Conservation (phyloP, 495 filamentous ascomycete species). For the Xylaria cubensis region DNA sequence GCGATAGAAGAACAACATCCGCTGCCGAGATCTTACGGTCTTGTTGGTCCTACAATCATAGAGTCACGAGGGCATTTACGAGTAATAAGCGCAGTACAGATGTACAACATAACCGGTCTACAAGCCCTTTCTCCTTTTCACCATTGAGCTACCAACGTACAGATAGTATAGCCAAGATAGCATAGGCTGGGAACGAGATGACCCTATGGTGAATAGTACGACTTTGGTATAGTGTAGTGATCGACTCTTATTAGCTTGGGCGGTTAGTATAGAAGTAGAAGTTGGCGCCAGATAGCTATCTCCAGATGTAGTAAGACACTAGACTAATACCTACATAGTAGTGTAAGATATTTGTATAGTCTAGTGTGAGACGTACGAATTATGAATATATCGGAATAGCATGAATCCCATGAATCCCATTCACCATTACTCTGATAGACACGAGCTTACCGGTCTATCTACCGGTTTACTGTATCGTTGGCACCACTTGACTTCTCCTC, state of each 20-base stretch:
- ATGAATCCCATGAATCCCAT: background rate
- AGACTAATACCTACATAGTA: too few relatives aligned
- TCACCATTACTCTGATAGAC: background rate
- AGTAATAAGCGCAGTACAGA: conserved; percentile 2
- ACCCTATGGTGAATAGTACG: background rate
- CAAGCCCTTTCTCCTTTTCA: background rate
- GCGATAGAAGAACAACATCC: background rate
- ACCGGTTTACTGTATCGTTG: background rate
- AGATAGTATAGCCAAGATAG: background rate
- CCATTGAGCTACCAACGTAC: background rate
- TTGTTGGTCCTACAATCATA: background rate
- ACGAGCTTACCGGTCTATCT: background rate
- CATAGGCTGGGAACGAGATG: background rate
- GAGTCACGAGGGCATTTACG: conserved; percentile 12
- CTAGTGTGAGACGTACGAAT: too few relatives aligned
- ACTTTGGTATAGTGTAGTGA: conserved; percentile 5
- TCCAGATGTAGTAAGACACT: conserved; percentile 1
- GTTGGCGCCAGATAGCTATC: background rate
- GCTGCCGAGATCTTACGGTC: conserved; percentile 2
- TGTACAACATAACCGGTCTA: conserved; percentile 8
- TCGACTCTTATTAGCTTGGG: background rate
- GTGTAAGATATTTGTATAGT: background rate
- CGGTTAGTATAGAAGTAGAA: conserved; percentile 1
- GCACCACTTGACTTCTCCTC: background rate
- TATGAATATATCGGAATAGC: too few relatives aligned